phyloP scores from a whole-genome alignment of 1,284 basidiomycete genomes.

The Trichosporon faecale region DNA sequence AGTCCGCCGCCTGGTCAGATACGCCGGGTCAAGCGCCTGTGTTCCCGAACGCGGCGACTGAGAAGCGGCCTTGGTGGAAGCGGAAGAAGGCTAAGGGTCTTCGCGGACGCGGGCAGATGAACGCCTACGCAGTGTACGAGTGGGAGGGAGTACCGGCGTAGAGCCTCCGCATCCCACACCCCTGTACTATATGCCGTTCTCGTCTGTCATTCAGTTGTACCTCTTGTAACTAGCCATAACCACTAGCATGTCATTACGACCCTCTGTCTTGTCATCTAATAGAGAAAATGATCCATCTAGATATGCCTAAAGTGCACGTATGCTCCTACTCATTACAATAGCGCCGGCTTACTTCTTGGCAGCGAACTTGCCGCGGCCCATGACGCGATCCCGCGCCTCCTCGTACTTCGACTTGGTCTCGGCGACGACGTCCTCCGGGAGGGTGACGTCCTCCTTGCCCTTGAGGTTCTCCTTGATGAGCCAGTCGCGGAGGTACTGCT shows the following conservation, averaged over 20 bases:
- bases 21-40: constrained; percentile 39
- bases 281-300: background rate
- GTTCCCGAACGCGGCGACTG: constrained; percentile 7
- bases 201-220: background rate
- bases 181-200: background rate
- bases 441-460: constrained; percentile 70
- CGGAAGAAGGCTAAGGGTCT: constrained; percentile 29
- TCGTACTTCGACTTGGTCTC: constrained; percentile 74
- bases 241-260: background rate
- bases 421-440: constrained; percentile 70
- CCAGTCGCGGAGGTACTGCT: constrained; percentile 95
- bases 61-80: constrained; percentile 20
- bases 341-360: background rate
- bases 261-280: background rate
- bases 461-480: constrained; percentile 67
- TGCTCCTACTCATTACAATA: background rate
- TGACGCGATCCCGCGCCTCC: constrained; percentile 71
- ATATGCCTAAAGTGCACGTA: constrained; percentile 7
- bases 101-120: constrained; percentile 38
- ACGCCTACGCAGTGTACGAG: constrained; percentile 46
- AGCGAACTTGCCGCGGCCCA: constrained; percentile 49
- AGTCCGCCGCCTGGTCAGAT: constrained; percentile 48
- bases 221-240: background rate
- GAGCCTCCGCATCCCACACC: background rate
- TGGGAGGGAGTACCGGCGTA: constrained; percentile 45